phyloP scores from a whole-genome alignment of 2,329 filamentous ascomycete genomes.

The Neonectria neomacrospora region DNA sequence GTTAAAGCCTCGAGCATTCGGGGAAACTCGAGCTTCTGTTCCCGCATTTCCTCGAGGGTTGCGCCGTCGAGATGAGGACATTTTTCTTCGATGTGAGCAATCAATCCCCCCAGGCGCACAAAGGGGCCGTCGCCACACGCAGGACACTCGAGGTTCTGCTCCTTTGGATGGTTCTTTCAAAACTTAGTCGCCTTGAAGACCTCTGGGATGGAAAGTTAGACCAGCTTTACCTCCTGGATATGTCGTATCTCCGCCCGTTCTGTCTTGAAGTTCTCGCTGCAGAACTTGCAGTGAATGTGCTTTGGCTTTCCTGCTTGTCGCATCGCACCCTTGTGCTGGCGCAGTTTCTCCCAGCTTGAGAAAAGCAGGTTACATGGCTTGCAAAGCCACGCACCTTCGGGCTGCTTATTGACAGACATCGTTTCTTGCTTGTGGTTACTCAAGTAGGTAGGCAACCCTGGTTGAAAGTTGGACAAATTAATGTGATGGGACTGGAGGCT shows the following conservation, averaged over 20 bases:
- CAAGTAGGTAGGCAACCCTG: no score
- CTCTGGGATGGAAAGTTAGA: not conserved
- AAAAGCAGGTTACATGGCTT: slow-evolving; percentile 46
- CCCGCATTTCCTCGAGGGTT: slow-evolving; percentile 49
- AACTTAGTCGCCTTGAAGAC: slow-evolving; percentile 16
- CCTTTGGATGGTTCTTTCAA: slow-evolving; percentile 51
- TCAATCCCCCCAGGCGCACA: slow-evolving; percentile 49
- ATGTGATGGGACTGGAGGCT: not conserved
- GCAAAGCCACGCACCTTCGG: slow-evolving; percentile 41
- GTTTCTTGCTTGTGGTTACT: not conserved
- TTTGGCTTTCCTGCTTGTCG: slow-evolving; percentile 33
- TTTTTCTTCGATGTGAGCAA: slow-evolving; percentile 58
- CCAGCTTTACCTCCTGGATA: slow-evolving; percentile 48
- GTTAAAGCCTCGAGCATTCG: slow-evolving; percentile 44
- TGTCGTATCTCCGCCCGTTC: slow-evolving; percentile 48
- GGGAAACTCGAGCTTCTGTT: slow-evolving; percentile 52
- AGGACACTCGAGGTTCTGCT: slow-evolving; percentile 58
- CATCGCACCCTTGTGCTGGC: slow-evolving; percentile 48
- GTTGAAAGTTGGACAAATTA: not conserved
- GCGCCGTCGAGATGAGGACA: slow-evolving; percentile 52
- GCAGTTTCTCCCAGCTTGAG: slow-evolving; percentile 36
- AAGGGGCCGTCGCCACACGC: slow-evolving; percentile 56
- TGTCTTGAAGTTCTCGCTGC: slow-evolving; percentile 51
- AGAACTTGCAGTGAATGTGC: slow-evolving; percentile 54
- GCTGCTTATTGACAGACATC: slow-evolving; percentile 30